Evolutionary conservation across 2,329 filamentous ascomycete species (phyloP), one percentile per base, ranked within the genome.

Genomic region (Epichloe scottii): DNA sequence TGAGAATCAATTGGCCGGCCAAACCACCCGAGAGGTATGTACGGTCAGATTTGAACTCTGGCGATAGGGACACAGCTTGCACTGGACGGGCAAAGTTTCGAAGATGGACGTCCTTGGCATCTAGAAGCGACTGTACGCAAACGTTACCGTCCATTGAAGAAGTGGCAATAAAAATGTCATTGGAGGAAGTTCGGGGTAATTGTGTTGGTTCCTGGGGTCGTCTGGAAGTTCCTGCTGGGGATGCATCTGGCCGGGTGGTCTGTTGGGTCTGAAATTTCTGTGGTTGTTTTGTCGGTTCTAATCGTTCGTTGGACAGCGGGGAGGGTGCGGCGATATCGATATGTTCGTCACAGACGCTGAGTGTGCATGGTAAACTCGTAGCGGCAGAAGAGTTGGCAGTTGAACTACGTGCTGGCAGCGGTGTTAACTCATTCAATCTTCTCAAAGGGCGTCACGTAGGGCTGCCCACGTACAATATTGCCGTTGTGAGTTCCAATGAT

Each of bases 111-210:
- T 98, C 93, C 61, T 89, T 94, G 38, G 85, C 71, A 61, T 98
- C 91, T 19, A 93, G 71, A 19, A 98, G 71, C 1, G 89, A 95
- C 53, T 89, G 84, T 1, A 98, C 81, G 60, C 93, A 97, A 14
- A 98, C 88, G 62, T 96, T 91, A 17, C 93, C 94, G 66, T 98
- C 93, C 63, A 95, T 87, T 0, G 93, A 97, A 0, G 93, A 89
- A 1, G 91, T 95, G 1, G 86, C 91, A 57, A 98, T 87, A 65
- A 93, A 87, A 40, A 98, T 95, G 50, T 90, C 84, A 60, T 96
- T 97, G 2, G 88, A 90, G 0, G 89, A 86, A 0, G 77, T 88
- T 53, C 83, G 81, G 0, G 87, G 82, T 2, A 95, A 72, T 1
- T 75, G 70, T 0, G 71, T 66, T 0, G 71, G 66, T 55, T 85